Percentiles rank a stretch among this genome's conserved stretches.
Evolutionary conservation across 2,329 filamentous ascomycete species (phyloP).

Genomic region (Anthostomella pinea): DNA sequence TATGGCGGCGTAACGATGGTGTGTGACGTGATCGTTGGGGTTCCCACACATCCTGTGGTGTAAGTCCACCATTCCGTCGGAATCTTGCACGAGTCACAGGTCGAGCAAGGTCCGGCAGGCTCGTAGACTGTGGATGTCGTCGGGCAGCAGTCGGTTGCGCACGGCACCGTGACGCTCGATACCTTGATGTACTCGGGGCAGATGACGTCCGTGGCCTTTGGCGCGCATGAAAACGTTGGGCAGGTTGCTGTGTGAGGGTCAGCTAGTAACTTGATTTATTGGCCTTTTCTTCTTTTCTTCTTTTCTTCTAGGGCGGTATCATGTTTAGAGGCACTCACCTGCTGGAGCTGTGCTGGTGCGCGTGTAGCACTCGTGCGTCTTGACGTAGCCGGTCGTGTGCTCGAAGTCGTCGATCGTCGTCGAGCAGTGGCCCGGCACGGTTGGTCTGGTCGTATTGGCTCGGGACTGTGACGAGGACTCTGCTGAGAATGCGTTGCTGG

Average conservation of each 20-base stretch:
- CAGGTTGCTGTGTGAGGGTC: constrained; percentile 19
- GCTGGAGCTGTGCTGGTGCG: constrained; percentile 17
- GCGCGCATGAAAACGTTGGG: constrained; percentile 22
- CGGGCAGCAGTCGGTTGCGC: constrained; percentile 37
- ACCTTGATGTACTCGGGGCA: constrained; percentile 33
- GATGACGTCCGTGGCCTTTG: constrained; percentile 16
- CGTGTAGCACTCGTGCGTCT: constrained; percentile 25
- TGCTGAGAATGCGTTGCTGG: constrained; percentile 15
- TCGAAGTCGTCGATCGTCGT: constrained; percentile 21
- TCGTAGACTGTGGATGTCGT: constrained; percentile 30
- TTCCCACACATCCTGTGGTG: constrained; percentile 25
- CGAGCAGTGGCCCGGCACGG: constrained; percentile 23
- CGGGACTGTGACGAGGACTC: constrained; percentile 1
- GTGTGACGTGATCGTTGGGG: constrained; percentile 18
- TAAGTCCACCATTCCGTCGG: constrained; percentile 28
- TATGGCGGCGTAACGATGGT: constrained; percentile 21
- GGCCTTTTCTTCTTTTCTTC: too few species aligned
- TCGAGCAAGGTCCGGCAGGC: constrained; percentile 21
- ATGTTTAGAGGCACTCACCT: constrained; percentile 16
- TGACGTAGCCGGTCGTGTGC: constrained; percentile 19
- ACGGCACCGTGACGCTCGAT: constrained; percentile 35
- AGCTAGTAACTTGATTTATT: too few species aligned
- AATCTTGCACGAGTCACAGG: constrained; percentile 25
- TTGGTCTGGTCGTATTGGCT: constrained; percentile 2
- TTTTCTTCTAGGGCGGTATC: too few species aligned